Conservation (phyloP, 306 rosid genomes). For the Vigna trinervia region DNA sequence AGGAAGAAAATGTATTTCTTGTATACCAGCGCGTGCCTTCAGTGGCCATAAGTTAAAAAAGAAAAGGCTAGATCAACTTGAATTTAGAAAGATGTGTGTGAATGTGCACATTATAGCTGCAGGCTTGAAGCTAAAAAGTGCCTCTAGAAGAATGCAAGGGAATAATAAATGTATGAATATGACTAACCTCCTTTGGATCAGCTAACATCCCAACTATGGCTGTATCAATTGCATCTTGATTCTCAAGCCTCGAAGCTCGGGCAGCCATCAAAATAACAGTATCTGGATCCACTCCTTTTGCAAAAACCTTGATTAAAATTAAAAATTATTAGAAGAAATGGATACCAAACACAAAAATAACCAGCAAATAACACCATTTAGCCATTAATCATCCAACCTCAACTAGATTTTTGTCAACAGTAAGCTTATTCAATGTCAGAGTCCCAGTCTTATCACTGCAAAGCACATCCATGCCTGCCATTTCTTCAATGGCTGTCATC, state of each 20-base stretch:
- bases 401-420: conserved; percentile 88
- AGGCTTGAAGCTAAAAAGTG: conserved; percentile 33
- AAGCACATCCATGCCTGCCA: conserved; percentile 99
- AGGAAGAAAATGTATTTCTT: conserved; percentile 96
- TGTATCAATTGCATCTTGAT: conserved; percentile 96
- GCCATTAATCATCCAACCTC: conserved; percentile 65
- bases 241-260: conserved; percentile 90
- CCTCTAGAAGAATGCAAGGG: not conserved
- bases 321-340: conserved; percentile 34
- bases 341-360: conserved; percentile 21
- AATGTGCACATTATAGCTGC: not conserved
- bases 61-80: conserved; percentile 29
- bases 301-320: conserved; percentile 67
- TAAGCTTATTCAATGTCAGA: conserved; percentile 85
- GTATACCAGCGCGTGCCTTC: conserved; percentile 95
- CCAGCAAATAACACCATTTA: conserved; percentile 34
- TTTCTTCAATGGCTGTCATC: conserved; percentile 99
- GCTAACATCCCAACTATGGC: conserved; percentile 98
- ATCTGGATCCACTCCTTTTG: conserved; percentile 92
- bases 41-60: conserved; percentile 39
- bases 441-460: conserved; percentile 99
- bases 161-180: conserved; percentile 39
- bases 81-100: conserved; percentile 17
- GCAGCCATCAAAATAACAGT: conserved; percentile 97
- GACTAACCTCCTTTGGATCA: conserved; percentile 93